phyloP scores from a whole-genome alignment of 352 stramenopile species.

The Phytopythium oedochilum region DNA sequence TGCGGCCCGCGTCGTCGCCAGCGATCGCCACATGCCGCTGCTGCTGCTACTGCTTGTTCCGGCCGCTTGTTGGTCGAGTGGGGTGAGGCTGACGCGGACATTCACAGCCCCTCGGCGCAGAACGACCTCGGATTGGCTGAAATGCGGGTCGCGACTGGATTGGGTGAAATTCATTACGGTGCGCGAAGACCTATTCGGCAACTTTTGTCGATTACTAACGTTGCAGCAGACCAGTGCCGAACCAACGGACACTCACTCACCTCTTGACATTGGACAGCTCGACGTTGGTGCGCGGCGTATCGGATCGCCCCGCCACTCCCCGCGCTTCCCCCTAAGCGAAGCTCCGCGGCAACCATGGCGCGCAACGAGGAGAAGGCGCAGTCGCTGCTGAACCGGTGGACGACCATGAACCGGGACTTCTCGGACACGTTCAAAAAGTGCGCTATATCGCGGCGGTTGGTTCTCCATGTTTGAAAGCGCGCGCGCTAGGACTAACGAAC shows the following conservation, averaged over 20 bases:
- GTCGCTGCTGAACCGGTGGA: constrained; percentile 98
- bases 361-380: constrained; percentile 98
- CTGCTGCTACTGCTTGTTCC: not conserved
- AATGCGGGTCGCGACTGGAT: not conserved
- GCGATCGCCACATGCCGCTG: not conserved
- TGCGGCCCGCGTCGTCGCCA: not conserved
- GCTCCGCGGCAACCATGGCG: constrained; percentile 75
- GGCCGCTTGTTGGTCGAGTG: too few species aligned
- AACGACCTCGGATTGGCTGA: not conserved
- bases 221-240: not conserved
- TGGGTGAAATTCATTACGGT: not conserved
- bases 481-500: not conserved
- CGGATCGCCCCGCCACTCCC: too few species aligned
- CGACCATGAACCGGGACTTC: constrained; percentile 94
- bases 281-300: too few species aligned
- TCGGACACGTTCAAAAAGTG: constrained; percentile 80
- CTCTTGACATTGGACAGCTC: too few species aligned
- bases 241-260: too few species aligned
- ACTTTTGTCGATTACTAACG: not conserved
- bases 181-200: not conserved
- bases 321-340: not conserved
- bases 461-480: too few species aligned
- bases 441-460: not conserved
- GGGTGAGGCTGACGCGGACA: not conserved
- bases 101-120: not conserved